These are phyloP conservation scores for Candida multigemmis DNA, from an alignment of 805 yeast species.

Conservation along the genomic window DNA sequence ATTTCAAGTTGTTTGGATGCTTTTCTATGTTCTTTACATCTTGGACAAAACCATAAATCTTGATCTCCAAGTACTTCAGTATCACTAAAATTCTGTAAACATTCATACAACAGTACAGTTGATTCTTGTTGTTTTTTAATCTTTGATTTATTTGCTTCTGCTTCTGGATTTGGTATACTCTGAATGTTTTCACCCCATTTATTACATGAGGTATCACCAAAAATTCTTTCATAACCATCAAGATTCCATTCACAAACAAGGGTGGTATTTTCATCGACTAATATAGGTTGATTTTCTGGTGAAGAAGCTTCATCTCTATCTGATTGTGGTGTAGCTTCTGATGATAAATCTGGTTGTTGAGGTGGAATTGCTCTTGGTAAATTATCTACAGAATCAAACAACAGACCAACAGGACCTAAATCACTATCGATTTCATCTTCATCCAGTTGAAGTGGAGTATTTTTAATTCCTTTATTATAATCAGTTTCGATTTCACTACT, in stretches of 20 bases:
- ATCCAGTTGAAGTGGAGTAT: no score
- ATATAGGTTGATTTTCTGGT: slow-evolving; percentile 10
- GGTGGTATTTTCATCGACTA: slow-evolving; percentile 13
- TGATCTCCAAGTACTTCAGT: slow-evolving; percentile 82
- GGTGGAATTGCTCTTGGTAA: slow-evolving; percentile 5
- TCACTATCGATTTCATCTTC: no score
- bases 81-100: slow-evolving; percentile 63
- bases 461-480: no score
- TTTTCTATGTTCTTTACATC: slow-evolving; percentile 79
- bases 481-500: no score
- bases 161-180: slow-evolving; percentile 40
- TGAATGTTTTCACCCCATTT: slow-evolving; percentile 47
- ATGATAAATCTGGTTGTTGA: no score
- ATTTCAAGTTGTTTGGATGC: slow-evolving; percentile 87
- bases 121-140: slow-evolving; percentile 36
- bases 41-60: slow-evolving; percentile 91
- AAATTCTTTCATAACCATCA: slow-evolving; percentile 40
- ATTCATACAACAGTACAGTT: slow-evolving; percentile 49
- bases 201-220: slow-evolving; percentile 39
- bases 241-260: slow-evolving; percentile 62
- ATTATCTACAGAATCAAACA: slow-evolving; percentile 10
- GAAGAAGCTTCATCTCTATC: no score
- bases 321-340: no score
- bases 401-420: slow-evolving; percentile 7
- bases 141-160: slow-evolving; percentile 36